These are phyloP conservation scores for Saraca asoca DNA, from an alignment of 331 rosid species.

Conservation along the genomic window DNA sequence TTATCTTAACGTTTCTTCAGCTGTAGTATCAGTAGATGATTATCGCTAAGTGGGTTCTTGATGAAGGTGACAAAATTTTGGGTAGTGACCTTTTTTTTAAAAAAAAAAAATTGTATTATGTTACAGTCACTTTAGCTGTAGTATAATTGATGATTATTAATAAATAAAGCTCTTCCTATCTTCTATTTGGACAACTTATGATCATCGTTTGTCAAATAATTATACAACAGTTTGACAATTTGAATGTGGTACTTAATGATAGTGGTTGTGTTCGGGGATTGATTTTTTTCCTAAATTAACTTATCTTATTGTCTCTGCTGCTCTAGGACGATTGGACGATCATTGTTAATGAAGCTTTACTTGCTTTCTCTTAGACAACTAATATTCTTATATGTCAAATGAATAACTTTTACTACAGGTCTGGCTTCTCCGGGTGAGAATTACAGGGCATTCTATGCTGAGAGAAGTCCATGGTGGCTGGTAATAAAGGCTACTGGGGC, in stretches of 20 bases:
- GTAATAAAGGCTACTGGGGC: conserved; percentile 79
- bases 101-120: not conserved
- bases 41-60: too few relatives aligned
- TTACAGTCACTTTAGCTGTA: not conserved
- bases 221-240: too few relatives aligned
- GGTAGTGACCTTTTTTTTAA: not conserved
- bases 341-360: not conserved
- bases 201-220: not conserved
- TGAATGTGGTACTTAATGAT: too few relatives aligned
- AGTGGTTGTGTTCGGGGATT: too few relatives aligned
- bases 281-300: too few relatives aligned
- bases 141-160: not conserved
- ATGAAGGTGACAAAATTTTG: too few relatives aligned
- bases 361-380: not conserved
- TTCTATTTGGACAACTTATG: not conserved
- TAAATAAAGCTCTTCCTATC: not conserved
- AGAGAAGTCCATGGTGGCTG: conserved; percentile 87
- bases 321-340: not conserved
- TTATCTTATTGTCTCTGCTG: too few relatives aligned
- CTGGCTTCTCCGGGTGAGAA: conserved; percentile 64
- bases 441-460: conserved; percentile 77
- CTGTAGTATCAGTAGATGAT: too few relatives aligned
- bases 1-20: not conserved
- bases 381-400: not conserved
- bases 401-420: conserved; percentile 41